Evolutionary conservation across 495 filamentous ascomycete species (phyloP), one percentile per base, ranked within the genome.

Genomic region (Cercophora samala): DNA sequence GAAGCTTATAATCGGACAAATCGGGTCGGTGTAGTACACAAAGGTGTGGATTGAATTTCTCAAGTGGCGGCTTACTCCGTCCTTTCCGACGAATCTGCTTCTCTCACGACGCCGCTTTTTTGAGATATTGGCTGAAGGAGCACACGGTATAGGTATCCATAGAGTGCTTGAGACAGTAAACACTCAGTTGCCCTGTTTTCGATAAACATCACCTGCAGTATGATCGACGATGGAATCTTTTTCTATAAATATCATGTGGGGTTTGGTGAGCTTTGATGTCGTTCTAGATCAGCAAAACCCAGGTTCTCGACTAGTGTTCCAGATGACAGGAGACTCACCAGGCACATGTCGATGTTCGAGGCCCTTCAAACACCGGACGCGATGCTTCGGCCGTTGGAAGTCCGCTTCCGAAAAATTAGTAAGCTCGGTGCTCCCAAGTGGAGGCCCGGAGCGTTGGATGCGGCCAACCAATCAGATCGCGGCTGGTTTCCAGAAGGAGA

Each of bases 401-500:
- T 17, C 23, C 54, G 23, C 19, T 58, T 58, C 54, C 54, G 54
- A 58, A 13, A 21, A 58, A 58, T 58, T 24, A 46, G 37, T 46
- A 46, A 46, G 37, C 37, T 18, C 37, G 37, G 37, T 11, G 37
- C 37, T 9, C 37, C 37, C 37, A 46, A 18, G 37, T 46, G 37
- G 37, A 46, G 37, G 8, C 37, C 37, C 37, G 37, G 37, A 46
- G 37, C 15, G 9, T 18, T 46, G 37, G 2, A 17, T 46, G 1
- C 1, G 29, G 8, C 51, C 23, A 65, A 61, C 76, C 55, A 78
- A 78, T 78, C 66, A 76, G 53, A 73, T 15, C 19, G 22, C 29
- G 64, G 59, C 60, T 66, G 58, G 23, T 64, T 66, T 77, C 76
- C 76, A 63, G 73, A 78, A 78, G 75, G 73, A 78, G 76, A 70